These are phyloP conservation scores for Suhomyces emberorum DNA, from an alignment of 805 yeast species.

Conservation along the genomic window DNA sequence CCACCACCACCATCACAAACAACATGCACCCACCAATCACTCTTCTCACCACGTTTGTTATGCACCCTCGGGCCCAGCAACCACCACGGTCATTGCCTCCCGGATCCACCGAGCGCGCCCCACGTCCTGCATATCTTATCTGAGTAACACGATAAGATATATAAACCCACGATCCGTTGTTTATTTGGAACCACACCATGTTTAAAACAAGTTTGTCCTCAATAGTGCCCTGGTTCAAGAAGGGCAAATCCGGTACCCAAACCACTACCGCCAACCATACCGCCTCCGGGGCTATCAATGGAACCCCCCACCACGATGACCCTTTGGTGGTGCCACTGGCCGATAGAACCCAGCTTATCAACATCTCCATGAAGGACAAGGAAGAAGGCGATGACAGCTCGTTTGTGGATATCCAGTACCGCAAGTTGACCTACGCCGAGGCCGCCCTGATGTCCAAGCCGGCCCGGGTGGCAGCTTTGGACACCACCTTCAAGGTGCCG, in stretches of 20 bases:
- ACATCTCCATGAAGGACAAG: slow-evolving; percentile 34
- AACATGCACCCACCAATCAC: neutral
- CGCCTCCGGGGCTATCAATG: slow-evolving; percentile 15
- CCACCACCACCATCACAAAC: neutral
- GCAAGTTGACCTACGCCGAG: slow-evolving; percentile 43
- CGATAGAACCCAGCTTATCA: slow-evolving; percentile 26
- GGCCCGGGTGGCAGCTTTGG: slow-evolving; percentile 8
- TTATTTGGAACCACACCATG: slow-evolving; percentile 7
- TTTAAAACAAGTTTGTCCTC: slow-evolving; percentile 11
- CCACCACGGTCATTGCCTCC: neutral
- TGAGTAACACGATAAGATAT: slow-evolving; percentile 5
- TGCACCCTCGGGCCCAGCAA: neutral
- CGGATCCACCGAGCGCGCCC: slow-evolving; percentile 1
- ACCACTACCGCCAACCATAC: slow-evolving; percentile 19
- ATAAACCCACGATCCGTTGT: slow-evolving; percentile 4
- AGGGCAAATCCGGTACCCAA: slow-evolving; percentile 5
- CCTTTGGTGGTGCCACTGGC: slow-evolving; percentile 22
- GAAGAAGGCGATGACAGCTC: slow-evolving; percentile 26
- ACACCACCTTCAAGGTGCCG: slow-evolving; percentile 6
- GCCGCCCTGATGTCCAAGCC: slow-evolving; percentile 29
- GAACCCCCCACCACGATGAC: neutral
- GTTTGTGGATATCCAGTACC: slow-evolving; percentile 34
- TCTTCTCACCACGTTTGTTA: neutral
- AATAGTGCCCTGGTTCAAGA: slow-evolving; percentile 14
- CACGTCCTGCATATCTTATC: slow-evolving; percentile 5